phyloP scores from a whole-genome alignment of 1,284 basidiomycete genomes.

The Cutaneotrichosporon curvatum region DNA sequence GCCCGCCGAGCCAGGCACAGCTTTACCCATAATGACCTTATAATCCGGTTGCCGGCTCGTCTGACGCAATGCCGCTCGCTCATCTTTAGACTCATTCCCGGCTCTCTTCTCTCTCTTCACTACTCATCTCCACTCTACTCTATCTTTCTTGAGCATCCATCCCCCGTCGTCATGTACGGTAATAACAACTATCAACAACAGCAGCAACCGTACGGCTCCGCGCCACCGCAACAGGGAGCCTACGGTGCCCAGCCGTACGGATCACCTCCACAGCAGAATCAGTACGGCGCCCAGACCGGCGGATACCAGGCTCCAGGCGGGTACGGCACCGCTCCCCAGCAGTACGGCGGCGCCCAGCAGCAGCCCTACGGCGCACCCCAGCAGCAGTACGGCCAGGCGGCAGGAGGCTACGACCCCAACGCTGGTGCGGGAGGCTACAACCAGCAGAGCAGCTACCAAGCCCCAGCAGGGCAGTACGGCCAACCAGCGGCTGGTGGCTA shows the following conservation, averaged over 20 bases:
- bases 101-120: too few relatives aligned
- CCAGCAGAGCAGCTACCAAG: background rate
- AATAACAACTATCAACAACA: constrained; percentile 9
- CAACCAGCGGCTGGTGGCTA: constrained; percentile 7
- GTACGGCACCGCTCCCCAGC: too few relatives aligned
- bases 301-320: constrained; percentile 1
- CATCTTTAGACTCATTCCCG: background rate
- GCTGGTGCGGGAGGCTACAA: constrained; percentile 4
- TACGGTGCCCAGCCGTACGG: too few relatives aligned
- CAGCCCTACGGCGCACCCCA: constrained; percentile 16
- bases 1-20: too few relatives aligned
- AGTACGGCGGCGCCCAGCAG: constrained; percentile 7
- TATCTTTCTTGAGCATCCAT: too few relatives aligned
- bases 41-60: too few relatives aligned
- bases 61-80: too few relatives aligned
- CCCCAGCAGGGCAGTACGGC: constrained; percentile 3
- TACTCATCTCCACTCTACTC: background rate
- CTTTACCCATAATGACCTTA: too few relatives aligned
- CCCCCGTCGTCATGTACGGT: constrained; percentile 15
- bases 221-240: too few relatives aligned
- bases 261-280: too few relatives aligned
- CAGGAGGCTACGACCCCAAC: constrained; percentile 15
- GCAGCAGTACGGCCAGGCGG: constrained; percentile 12
- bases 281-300: too few relatives aligned
- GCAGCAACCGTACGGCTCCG: constrained; percentile 6